Conservation (phyloP, 371 early-diverging fungal species). For the Circinella umbellata region DNA sequence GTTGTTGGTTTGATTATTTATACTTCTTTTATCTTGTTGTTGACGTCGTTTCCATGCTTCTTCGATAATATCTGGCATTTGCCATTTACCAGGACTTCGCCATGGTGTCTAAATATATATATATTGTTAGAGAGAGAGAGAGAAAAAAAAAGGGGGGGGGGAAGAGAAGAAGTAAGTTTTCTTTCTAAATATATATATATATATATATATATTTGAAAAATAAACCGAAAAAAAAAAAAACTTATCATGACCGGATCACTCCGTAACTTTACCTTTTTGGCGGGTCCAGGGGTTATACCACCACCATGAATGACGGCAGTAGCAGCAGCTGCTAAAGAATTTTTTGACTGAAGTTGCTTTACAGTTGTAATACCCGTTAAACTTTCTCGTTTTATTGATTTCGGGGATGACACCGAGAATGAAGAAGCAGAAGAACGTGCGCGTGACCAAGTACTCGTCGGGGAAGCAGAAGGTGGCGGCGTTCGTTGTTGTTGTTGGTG, state of each 20-base stretch:
- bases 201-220: no score
- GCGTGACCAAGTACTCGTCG: conserved; percentile 14
- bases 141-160: neutral
- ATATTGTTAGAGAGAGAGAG: neutral
- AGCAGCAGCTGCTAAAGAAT: neutral
- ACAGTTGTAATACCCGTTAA: neutral
- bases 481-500: conserved; percentile 13
- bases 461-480: conserved; percentile 15
- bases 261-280: conserved; percentile 12
- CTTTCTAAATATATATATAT: no score
- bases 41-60: conserved; percentile 36
- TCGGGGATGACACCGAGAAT: conserved; percentile 13
- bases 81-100: conserved; percentile 50
- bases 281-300: neutral
- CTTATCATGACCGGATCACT: neutral
- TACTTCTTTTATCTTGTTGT: conserved; percentile 15
- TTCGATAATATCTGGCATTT: conserved; percentile 57
- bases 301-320: neutral
- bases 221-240: neutral
- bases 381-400: conserved; percentile 12
- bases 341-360: neutral
- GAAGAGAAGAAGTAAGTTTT: no score
- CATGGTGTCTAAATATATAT: conserved; percentile 20
- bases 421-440: conserved; percentile 13
- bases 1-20: neutral